These are phyloP conservation scores for Trichophyton simii DNA, from an alignment of 2,329 filamentous ascomycete genomes.

Conservation along the genomic window DNA sequence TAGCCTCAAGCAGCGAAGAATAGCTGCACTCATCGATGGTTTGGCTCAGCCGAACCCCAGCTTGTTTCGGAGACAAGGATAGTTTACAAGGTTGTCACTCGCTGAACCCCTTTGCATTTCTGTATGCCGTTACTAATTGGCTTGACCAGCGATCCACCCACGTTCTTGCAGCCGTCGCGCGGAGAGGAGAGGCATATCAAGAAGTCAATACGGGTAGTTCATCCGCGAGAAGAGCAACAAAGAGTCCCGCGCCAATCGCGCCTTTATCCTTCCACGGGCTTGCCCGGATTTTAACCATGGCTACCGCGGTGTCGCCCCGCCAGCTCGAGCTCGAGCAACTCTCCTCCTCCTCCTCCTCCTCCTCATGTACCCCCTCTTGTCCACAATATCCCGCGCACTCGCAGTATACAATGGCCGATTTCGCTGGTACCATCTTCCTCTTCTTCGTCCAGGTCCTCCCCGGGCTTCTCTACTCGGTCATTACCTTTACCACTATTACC, in stretches of 20 bases:
- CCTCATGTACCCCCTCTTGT: conserved; percentile 3
- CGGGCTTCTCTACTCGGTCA: conserved; percentile 57
- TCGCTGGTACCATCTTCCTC: conserved; percentile 24
- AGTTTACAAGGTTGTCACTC: neutral
- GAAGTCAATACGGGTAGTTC: neutral
- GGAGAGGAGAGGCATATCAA: neutral
- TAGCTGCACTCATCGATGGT: too few relatives aligned
- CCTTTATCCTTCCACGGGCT: neutral
- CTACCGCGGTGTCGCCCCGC: neutral
- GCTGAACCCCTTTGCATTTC: neutral
- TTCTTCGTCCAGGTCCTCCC: conserved; percentile 43
- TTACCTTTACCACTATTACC: conserved; percentile 78
- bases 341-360: neutral
- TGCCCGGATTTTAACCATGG: neutral
- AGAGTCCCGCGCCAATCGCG: neutral
- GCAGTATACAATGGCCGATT: conserved; percentile 11
- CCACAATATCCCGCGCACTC: neutral
- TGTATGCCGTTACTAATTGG: neutral
- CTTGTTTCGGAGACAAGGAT: neutral
- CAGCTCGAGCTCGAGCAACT: neutral
- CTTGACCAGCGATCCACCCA: neutral
- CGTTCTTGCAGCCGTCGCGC: neutral
- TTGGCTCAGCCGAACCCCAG: too few relatives aligned
- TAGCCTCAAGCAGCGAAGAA: too few relatives aligned
- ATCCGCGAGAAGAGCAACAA: neutral